A percentile compares a stretch with the other conserved stretches of the same genome.
Conservation (phyloP, 2,329 filamentous ascomycete genomes). For the Achaetomium macrosporum region DNA sequence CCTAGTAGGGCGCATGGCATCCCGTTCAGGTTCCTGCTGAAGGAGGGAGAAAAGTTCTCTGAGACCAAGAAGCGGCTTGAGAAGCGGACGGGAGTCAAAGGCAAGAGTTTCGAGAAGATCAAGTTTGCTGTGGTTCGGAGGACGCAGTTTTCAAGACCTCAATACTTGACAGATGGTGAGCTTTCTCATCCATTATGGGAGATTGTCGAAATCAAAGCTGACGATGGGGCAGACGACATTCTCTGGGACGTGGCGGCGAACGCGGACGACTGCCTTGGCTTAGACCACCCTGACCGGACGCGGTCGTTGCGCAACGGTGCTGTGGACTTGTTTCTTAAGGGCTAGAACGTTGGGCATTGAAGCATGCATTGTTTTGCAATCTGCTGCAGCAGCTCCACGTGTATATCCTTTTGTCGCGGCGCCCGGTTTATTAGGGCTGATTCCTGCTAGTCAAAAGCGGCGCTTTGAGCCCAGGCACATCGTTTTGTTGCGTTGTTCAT, state of each 20-base stretch:
- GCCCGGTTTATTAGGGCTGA: background rate
- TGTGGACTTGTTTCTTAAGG: constrained; percentile 56
- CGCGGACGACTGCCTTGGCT: constrained; percentile 57
- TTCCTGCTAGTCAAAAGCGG: constrained; percentile 3
- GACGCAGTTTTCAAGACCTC: constrained; percentile 67
- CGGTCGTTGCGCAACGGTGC: constrained; percentile 53
- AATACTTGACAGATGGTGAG: constrained; percentile 84
- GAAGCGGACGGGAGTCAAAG: constrained; percentile 88
- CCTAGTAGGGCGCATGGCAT: constrained; percentile 76
- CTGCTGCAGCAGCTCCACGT: background rate
- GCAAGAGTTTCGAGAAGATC: constrained; percentile 97
- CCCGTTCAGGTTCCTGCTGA: constrained; percentile 84
- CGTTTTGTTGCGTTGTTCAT: background rate
- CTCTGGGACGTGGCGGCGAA: constrained; percentile 46
- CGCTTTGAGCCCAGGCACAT: background rate
- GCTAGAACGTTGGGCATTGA: constrained; percentile 15
- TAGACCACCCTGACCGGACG: constrained; percentile 61
- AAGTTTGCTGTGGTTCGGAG: constrained; percentile 82
- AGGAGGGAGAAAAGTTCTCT: constrained; percentile 79
- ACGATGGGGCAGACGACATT: constrained; percentile 47
- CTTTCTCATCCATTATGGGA: constrained; percentile 4
- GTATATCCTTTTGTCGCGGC: constrained; percentile 4
- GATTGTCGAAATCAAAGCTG: constrained; percentile 7
- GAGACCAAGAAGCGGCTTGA: constrained; percentile 94
- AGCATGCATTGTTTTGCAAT: background rate